Percentiles rank a stretch among this genome's conserved stretches.
phyloP scores from a whole-genome alignment of 768 basidiomycete species.

The Boletus sp. region DNA sequence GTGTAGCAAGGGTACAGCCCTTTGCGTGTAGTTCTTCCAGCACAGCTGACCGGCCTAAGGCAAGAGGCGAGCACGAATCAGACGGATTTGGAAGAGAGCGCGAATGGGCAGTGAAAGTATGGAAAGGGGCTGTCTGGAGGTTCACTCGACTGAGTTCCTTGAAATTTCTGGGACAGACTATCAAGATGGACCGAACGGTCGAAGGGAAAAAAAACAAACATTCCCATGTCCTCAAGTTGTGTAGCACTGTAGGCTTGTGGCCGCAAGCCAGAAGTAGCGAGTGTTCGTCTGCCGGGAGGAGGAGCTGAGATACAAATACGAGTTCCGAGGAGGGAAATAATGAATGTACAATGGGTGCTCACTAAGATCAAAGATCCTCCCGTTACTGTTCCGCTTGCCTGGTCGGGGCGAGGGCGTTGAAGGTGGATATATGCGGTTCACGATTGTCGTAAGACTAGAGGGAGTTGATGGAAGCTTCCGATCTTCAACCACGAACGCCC shows the following conservation, averaged over 20 bases:
- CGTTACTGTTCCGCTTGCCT: slow-evolving; percentile 6
- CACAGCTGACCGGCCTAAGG: slow-evolving; percentile 52
- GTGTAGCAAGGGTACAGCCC: slow-evolving; percentile 67
- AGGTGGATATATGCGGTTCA: slow-evolving; percentile 25
- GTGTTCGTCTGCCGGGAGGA: slow-evolving; percentile 39
- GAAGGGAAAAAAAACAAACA: slow-evolving; percentile 39
- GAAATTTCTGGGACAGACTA: slow-evolving; percentile 40
- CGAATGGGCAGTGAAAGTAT: slow-evolving; percentile 49
- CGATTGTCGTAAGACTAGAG: background rate
- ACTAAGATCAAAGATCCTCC: slow-evolving; percentile 43
- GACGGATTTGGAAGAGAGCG: slow-evolving; percentile 25
- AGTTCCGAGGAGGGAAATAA: background rate
- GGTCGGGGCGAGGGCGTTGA: slow-evolving; percentile 7
- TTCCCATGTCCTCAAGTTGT: slow-evolving; percentile 48
- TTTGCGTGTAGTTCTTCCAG: slow-evolving; percentile 48
- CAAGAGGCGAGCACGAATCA: slow-evolving; percentile 17
- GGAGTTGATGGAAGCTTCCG: background rate
- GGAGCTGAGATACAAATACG: slow-evolving; percentile 23
- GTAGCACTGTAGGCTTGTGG: slow-evolving; percentile 45
- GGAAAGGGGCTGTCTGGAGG: slow-evolving; percentile 53
- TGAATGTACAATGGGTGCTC: slow-evolving; percentile 15
- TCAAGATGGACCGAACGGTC: background rate
- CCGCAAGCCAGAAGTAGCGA: slow-evolving; percentile 46
- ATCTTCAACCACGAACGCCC: background rate
- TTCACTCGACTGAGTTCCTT: slow-evolving; percentile 53